Conservation (phyloP, 2,329 filamentous ascomycete species). For the Cordyceps javanica region DNA sequence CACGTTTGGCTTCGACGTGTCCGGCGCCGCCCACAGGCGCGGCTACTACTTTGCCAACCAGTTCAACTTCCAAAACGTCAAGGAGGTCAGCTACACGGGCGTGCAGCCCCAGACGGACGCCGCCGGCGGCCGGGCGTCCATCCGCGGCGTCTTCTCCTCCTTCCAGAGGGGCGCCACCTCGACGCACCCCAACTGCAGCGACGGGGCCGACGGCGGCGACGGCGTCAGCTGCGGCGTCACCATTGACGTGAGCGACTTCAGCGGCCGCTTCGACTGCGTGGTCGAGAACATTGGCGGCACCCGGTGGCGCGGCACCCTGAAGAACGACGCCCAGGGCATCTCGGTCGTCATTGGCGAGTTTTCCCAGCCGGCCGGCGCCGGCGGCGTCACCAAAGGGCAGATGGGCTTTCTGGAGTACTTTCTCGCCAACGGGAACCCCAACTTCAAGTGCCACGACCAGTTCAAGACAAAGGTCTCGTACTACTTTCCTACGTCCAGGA, state of each 20-base stretch:
- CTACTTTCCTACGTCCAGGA: slow-evolving; percentile 14
- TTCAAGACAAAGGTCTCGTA: slow-evolving; percentile 17
- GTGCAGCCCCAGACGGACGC: slow-evolving; percentile 17
- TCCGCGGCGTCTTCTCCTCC: slow-evolving; percentile 20
- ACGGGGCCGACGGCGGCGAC: slow-evolving; percentile 22
- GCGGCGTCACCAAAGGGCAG: slow-evolving; percentile 13
- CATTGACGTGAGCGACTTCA: slow-evolving; percentile 15
- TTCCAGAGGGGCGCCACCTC: slow-evolving; percentile 17
- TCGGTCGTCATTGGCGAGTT: slow-evolving; percentile 17
- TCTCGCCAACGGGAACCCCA: slow-evolving; percentile 15
- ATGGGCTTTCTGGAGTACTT: slow-evolving; percentile 21
- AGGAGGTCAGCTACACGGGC: slow-evolving; percentile 16
- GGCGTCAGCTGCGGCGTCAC: slow-evolving; percentile 19
- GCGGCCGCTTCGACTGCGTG: slow-evolving; percentile 16
- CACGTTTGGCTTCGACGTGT: slow-evolving; percentile 19
- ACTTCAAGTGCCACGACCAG: slow-evolving; percentile 15
- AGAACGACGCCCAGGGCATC: slow-evolving; percentile 14
- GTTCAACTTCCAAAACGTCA: slow-evolving; percentile 14
- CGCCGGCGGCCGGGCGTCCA: slow-evolving; percentile 10
- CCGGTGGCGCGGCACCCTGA: slow-evolving; percentile 20
- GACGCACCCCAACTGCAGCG: slow-evolving; percentile 17
- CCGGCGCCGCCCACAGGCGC: slow-evolving; percentile 13
- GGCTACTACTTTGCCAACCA: slow-evolving; percentile 22
- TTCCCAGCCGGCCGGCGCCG: slow-evolving; percentile 15
- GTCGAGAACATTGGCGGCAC: slow-evolving; percentile 15